phyloP scores from a whole-genome alignment of 2,329 filamentous ascomycete species.

The Epichloe coenophiala region DNA sequence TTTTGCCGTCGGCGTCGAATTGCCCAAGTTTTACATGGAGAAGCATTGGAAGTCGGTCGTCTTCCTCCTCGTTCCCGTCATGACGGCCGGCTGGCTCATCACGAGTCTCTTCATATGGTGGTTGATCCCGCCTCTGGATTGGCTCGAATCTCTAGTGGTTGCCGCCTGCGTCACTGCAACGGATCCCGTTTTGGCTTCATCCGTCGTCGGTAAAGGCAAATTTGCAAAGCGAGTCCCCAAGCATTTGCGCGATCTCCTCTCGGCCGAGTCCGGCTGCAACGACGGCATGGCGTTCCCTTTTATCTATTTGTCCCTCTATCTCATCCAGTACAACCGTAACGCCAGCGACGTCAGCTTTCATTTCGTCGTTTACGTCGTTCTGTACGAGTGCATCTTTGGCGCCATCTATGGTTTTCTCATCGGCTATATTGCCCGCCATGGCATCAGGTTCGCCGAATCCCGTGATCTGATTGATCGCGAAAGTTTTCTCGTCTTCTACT shows the following conservation, averaged over 20 bases:
- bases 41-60: constrained; percentile 89
- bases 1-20: constrained; percentile 80
- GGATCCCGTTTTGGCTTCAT: constrained; percentile 91
- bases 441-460: constrained; percentile 77
- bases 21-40: constrained; percentile 95
- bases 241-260: constrained; percentile 88
- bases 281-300: constrained; percentile 99
- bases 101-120: constrained; percentile 94
- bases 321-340: constrained; percentile 66
- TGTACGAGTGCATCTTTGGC: constrained; percentile 94
- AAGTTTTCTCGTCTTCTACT: constrained; percentile 97
- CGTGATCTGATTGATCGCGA: constrained; percentile 83
- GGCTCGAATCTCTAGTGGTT: constrained; percentile 78
- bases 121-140: constrained; percentile 64
- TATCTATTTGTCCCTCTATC: constrained; percentile 81
- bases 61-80: constrained; percentile 81
- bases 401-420: constrained; percentile 76
- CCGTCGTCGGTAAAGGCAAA: constrained; percentile 96
- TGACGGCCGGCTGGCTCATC: constrained; percentile 91
- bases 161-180: constrained; percentile 95
- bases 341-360: constrained; percentile 60
- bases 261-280: constrained; percentile 95
- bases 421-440: constrained; percentile 80
- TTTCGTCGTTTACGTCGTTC: constrained; percentile 78
- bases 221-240: constrained; percentile 96